Conservation (phyloP, 73 alveolate genomes). For the Symbiodinium natans region DNA sequence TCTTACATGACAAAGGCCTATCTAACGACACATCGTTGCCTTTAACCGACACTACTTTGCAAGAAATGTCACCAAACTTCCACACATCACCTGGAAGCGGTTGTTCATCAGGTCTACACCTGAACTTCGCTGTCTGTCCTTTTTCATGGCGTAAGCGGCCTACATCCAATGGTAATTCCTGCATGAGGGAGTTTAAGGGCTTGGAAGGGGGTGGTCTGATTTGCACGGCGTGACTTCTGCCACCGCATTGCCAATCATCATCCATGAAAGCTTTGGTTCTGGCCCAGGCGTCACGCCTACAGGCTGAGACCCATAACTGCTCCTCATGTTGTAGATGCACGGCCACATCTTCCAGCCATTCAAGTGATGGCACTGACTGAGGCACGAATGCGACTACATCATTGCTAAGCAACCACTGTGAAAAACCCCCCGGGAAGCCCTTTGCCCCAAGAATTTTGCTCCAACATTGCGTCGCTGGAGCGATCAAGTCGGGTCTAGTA, state of each 20-base stretch:
- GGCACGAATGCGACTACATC: not conserved
- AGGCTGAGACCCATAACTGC: not conserved
- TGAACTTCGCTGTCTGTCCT: not conserved
- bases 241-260: not conserved
- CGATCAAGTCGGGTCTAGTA: not conserved
- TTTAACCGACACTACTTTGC: not conserved
- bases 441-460: not conserved
- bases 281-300: not conserved
- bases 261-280: not conserved
- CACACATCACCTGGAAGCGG: not conserved
- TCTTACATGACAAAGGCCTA: not conserved
- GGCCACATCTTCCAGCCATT: not conserved
- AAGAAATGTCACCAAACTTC: not conserved
- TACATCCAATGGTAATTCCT: not conserved
- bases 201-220: not conserved
- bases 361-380: not conserved
- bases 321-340: not conserved
- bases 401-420: not conserved
- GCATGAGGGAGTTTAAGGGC: not conserved
- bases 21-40: not conserved
- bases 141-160: not conserved
- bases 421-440: not conserved
- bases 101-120: not conserved
- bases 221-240: not conserved
- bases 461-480: not conserved